Base-by-base conservation (phyloP, 306 rosid species). In the Lablab purpureus region DNA sequence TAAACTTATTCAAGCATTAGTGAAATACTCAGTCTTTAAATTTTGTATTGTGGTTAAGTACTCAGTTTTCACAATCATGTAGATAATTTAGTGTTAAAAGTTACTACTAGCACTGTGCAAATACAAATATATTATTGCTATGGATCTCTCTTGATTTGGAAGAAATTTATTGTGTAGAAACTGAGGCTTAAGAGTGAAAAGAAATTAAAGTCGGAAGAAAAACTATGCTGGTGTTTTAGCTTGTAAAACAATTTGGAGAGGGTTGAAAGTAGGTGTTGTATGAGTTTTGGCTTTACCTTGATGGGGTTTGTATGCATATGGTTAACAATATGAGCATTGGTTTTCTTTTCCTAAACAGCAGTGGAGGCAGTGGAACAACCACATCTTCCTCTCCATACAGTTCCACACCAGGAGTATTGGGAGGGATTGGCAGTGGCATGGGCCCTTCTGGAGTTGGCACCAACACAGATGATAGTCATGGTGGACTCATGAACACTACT, bases 371-470 rank as follows among this genome's bases (percentile, higher is more conserved):
- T 0, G 73, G 58, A 5, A 54, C 87, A 43, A 66, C 65, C 23
- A 55, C 80, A 14, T 64, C 76, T 3, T 34, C 73, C 41, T 67
- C 83, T 7, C 81, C 88, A 0, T 77, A 66, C 15, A 74, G 82
- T 10, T 0, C 85, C 6, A 65, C 83, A 0, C 84, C 86, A 0
- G 93, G 93, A 32, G 92, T 85, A 10, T 59, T 88, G 2, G 97
- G 97, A 65, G 94, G 94, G 22, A 88, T 84, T 32, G 90, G 92
- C 25, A 75, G 40, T 0, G 90, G 94, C 10, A 70, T 86, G 51
- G 88, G 88, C 62, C 96, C 96, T 50, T 77, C 93, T 0, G 93
- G 88, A 64, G 59, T 84, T 49, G 90, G 93, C 74, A 83, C 85
- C 36, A 90, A 79, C 49, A 32, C 90, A 1, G 91, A 91, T 64